Percentiles rank a stretch among this genome's conserved stretches.
phyloP scores from a whole-genome alignment of 192 early-diverging fungal genomes.

The Backusella parvicylindrica region DNA sequence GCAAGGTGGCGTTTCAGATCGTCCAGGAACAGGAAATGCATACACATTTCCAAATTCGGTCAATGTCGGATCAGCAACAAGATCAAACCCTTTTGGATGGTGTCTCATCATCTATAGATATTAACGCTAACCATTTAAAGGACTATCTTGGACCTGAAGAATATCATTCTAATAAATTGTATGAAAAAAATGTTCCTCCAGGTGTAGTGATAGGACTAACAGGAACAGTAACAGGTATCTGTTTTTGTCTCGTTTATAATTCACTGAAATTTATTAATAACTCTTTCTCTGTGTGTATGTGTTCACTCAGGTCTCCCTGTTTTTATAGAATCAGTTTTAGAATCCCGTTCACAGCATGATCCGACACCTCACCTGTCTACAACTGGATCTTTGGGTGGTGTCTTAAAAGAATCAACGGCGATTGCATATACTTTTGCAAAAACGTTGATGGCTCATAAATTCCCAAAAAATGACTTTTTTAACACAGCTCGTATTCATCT shows the following conservation, averaged over 20 bases:
- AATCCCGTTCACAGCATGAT: conserved; percentile 56
- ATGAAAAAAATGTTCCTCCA: conserved; percentile 72
- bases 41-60: background rate
- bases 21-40: background rate
- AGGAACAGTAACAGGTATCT: conserved; percentile 88
- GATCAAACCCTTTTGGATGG: conserved; percentile 46
- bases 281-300: too few species aligned
- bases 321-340: conserved; percentile 91
- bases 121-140: conserved; percentile 74
- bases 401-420: conserved; percentile 95
- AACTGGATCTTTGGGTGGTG: conserved; percentile 95
- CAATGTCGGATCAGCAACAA: background rate
- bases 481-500: conserved; percentile 85
- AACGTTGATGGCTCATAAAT: conserved; percentile 65
- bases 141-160: conserved; percentile 88
- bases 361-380: conserved; percentile 59
- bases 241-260: background rate
- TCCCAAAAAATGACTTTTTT: conserved; percentile 90
- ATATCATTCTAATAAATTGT: conserved; percentile 84
- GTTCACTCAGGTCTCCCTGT: conserved; percentile 73
- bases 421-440: conserved; percentile 96
- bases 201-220: conserved; percentile 97
- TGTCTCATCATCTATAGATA: conserved; percentile 50
- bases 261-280: background rate
- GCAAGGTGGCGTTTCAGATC: conserved; percentile 76